Evolutionary conservation across 768 basidiomycete species (phyloP).

Genomic region (Saitozyma podzolica): DNA sequence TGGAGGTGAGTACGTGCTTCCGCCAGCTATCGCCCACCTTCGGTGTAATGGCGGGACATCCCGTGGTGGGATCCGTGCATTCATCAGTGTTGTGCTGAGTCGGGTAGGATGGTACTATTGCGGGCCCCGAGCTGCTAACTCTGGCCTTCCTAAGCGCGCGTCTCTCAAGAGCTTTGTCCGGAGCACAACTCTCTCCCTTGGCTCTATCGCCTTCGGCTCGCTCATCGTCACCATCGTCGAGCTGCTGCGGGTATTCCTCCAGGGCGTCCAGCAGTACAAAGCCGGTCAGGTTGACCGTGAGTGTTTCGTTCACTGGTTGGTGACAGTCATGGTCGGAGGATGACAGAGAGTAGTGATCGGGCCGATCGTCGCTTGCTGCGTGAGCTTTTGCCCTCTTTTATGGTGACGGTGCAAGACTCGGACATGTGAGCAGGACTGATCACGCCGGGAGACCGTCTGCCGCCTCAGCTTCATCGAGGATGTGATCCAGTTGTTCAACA

Average conservation of each 20-base stretch:
- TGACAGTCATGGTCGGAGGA: too few species aligned
- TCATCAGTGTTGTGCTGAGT: too few species aligned
- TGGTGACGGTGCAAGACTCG: too few species aligned
- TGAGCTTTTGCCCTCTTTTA: too few species aligned
- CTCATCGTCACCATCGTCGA: conserved; percentile 80
- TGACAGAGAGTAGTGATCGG: too few species aligned
- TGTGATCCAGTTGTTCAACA: conserved; percentile 76
- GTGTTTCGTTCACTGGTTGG: too few species aligned
- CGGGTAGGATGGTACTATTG: conserved; percentile 73
- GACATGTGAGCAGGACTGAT: too few species aligned
- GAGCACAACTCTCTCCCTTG: conserved; percentile 74
- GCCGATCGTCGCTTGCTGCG: conserved; percentile 70
- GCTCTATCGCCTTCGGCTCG: conserved; percentile 81
- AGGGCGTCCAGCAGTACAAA: conserved; percentile 47
- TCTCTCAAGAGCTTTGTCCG: conserved; percentile 70
- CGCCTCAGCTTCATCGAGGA: conserved; percentile 70
- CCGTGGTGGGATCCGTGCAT: too few species aligned
- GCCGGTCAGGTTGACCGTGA: conserved; percentile 48
- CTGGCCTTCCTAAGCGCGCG: conserved; percentile 65
- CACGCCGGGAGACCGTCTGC: too few species aligned
- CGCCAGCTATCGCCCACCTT: not conserved
- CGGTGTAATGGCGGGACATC: too few species aligned
- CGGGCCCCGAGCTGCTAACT: conserved; percentile 70
- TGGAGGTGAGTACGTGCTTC: conserved; percentile 53
- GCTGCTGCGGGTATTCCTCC: conserved; percentile 64